Evolutionary conservation across 2,329 filamentous ascomycete genomes (phyloP), one percentile per base, ranked within the genome.

Genomic region (Ophiocordyceps camponoti-saundersi): DNA sequence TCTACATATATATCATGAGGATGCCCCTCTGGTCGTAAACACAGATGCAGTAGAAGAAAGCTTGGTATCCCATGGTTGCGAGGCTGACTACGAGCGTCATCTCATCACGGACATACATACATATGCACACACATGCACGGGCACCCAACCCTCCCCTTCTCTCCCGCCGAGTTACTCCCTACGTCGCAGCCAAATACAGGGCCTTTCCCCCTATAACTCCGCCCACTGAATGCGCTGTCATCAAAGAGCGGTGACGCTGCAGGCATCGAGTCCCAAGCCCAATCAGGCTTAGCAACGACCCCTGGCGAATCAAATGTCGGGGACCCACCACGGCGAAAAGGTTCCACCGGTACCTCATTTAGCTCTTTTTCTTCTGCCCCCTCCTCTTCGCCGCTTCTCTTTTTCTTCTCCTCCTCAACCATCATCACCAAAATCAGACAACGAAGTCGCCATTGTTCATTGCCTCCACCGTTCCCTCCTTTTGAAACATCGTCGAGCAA

Each of bases 401-500:
- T 55, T 32, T 32, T 30, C 30, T 22, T 21, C 44, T 5, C 18
- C 16, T 16, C 7, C 5, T 10, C 6, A 34, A 21, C 4, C 26
- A 29, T 29, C 26, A 34, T 21, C 26, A 45, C 21, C 43, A 30
- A 16, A 5, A 39, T 39, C 53, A 40, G 36, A 40, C 36, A 40
- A 40, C 36, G 36, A 40, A 40, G 40, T 23, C 40, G 50, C 52
- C 58, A 56, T 56, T 54, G 53, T 53, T 56, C 56, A 58, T 55
- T 55, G 56, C 57, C 57, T 54, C 53, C 56, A 46, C 58, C 54
- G 44, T 43, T 48, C 20, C 22, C 56, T 55, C 44, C 54, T 63
- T 60, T 55, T 60, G 71, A 75, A 78, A 80, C 82, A 49, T 80
- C 72, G 80, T 84, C 81, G 79, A 83, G 71, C 72, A 59, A 68